Base-by-base conservation (phyloP, 2,329 filamentous ascomycete species). In the Fusarium kyushuense region DNA sequence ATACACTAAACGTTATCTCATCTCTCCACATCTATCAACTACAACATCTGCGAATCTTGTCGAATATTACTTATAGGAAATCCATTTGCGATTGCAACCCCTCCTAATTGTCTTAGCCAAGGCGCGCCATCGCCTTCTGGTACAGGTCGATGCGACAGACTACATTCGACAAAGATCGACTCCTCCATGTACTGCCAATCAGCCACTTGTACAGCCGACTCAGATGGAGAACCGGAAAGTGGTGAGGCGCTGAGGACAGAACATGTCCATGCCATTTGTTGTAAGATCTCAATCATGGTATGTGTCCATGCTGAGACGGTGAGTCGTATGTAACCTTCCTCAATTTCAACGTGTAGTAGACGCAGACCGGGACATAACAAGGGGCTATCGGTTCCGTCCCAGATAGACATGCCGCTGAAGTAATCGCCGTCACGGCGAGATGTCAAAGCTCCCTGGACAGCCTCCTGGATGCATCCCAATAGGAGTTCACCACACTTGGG, bases 191-290 rank as follows among this genome's bases (percentile, higher is more conserved):
- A 78, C 4, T 65, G 69, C 74, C 77, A 80, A 30, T 76, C 74
- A 0, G 75, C 70, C 6, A 80, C 65, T 30, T 77, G 75, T 14
- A 76, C 52, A 10, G 67, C 64, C 19, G 75, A 75, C 51, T 79
- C 78, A 0, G 76, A 77, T 0, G 78, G 42, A 1, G 70, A 66
- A 5, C 72, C 73, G 0, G 74, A 74, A 47, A 79, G 76, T 1
- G 78, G 78, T 2, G 78, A 79, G 2, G 77, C 67, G 48, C 76
- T 79, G 12, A 80, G 69, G 2, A 72, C 71, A 2, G 78, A 77
- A 27, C 77, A 79, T 2, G 73, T 75, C 78, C 78, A 80, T 12
- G 75, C 76, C 77, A 79, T 78, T 51, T 79, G 77, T 45, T 79
- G 77, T 4, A 79, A 72, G 3, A 79, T 72, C 14, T 79, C 76